Conservation (phyloP, 2,329 filamentous ascomycete species). For the Escovopsis sp. region DNA sequence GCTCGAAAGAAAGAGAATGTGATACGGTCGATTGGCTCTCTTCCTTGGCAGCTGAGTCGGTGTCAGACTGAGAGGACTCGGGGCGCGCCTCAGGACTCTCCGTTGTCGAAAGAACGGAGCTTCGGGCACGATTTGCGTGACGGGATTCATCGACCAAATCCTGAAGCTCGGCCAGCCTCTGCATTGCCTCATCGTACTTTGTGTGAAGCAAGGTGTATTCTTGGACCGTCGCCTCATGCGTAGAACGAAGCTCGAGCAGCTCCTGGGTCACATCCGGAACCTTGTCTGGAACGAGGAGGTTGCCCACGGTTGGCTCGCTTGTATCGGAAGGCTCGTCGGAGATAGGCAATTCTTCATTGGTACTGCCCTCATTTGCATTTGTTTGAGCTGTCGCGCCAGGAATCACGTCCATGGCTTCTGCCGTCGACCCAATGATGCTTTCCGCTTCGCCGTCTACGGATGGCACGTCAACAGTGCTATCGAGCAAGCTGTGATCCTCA, state of each 20-base stretch:
- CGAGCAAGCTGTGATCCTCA: slow-evolving; percentile 24
- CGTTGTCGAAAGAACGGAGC: slow-evolving; percentile 39
- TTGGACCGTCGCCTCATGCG: slow-evolving; percentile 70
- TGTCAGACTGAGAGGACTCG: slow-evolving; percentile 69
- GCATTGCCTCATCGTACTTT: slow-evolving; percentile 84
- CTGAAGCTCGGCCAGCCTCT: slow-evolving; percentile 68
- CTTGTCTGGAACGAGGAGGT: background rate
- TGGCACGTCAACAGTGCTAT: background rate
- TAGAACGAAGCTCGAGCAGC: slow-evolving; percentile 73
- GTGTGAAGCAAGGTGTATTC: slow-evolving; percentile 69
- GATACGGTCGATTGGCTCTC: slow-evolving; percentile 51
- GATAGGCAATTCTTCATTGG: background rate
- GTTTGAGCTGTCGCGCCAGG: background rate
- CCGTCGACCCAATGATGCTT: background rate
- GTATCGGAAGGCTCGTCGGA: background rate
- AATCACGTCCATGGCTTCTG: background rate
- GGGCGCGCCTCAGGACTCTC: slow-evolving; percentile 42
- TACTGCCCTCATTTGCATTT: background rate
- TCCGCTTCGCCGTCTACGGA: background rate
- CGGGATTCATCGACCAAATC: slow-evolving; percentile 69
- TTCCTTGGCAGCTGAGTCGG: slow-evolving; percentile 56
- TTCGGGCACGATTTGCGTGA: slow-evolving; percentile 39
- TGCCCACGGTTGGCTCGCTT: background rate
- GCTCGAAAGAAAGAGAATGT: slow-evolving; percentile 84
- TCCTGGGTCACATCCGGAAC: slow-evolving; percentile 60